These are phyloP conservation scores for Colletotrichum tofieldiae DNA, from an alignment of 2,329 filamentous ascomycete genomes.

Conservation along the genomic window DNA sequence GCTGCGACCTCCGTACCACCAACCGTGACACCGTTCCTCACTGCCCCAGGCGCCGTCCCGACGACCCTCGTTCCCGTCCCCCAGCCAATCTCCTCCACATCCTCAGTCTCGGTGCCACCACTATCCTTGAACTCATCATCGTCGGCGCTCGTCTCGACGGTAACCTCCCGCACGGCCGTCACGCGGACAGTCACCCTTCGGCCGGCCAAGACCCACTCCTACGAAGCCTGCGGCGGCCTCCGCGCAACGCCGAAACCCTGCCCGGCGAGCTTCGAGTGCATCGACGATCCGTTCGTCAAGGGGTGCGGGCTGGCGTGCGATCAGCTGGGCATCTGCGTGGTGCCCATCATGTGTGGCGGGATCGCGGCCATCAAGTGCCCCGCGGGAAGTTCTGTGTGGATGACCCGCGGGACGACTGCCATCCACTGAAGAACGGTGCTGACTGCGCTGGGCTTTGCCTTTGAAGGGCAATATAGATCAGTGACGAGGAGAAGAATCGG, in stretches of 20 bases:
- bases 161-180: background rate
- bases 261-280: constrained; percentile 47
- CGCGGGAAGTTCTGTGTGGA: constrained; percentile 49
- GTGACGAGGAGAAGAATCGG: background rate
- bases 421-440: constrained; percentile 48
- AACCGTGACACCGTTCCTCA: background rate
- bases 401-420: constrained; percentile 47
- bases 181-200: constrained; percentile 10
- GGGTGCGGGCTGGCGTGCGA: constrained; percentile 56
- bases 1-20: background rate
- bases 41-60: background rate
- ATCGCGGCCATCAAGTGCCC: constrained; percentile 49
- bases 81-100: background rate
- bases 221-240: constrained; percentile 53
- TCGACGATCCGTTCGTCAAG: constrained; percentile 52
- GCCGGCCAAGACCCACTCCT: constrained; percentile 41
- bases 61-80: constrained; percentile 7
- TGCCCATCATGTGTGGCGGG: constrained; percentile 47
- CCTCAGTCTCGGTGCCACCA: background rate
- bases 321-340: constrained; percentile 52
- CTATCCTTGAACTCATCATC: no score
- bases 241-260: constrained; percentile 47
- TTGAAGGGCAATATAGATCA: constrained; percentile 27
- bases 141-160: background rate
- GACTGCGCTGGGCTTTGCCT: constrained; percentile 54